Evolutionary conservation across 257 asterid genomes (phyloP), one percentile per base, ranked within the genome.

Genomic region (Gentiana macrophylla): DNA sequence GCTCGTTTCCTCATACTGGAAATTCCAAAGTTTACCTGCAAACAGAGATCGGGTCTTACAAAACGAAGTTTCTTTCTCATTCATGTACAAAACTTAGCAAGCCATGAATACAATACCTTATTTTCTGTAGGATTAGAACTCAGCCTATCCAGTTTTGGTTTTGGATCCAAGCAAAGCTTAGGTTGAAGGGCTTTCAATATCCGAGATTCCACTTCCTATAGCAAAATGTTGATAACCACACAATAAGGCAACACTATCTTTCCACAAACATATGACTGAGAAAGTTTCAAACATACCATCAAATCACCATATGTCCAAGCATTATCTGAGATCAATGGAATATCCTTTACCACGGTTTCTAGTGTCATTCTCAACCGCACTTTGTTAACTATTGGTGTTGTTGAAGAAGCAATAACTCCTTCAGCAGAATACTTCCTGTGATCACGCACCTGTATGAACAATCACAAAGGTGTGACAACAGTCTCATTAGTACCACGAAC

Each of bases 251-350:
- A 24, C 24, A 24, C 24, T 24, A 24, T 24, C 24, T 24, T 24
- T 24, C 24, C 24, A 24, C 24, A 70, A 45, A 55, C 62, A 58
- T 64, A 63, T 5, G 0, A 38, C 46, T 1, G 46, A 7, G 11
- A 10, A 41, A 65, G 62, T 48, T 63, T 60, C 59, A 43, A 62
- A 72, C 93, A 72, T 71, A 88, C 98, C 98, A 92, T 88, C 67
- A 92, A 70, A 78, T 92, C 98, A 74, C 98, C 98, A 59, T 92
- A 92, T 38, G 97, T 83, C 98, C 98, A 92, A 73, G 73, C 79
- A 72, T 68, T 74, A 33, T 91, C 84, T 49, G 93, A 84, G 67
- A 88, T 81, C 52, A 81, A 63, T 5, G 95, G 95, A 62, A 92
- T 81, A 80, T 92, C 98, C 86, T 87, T 85, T 53, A 92, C 94